phyloP scores from a whole-genome alignment of 768 basidiomycete species.

The Russula brevipes region DNA sequence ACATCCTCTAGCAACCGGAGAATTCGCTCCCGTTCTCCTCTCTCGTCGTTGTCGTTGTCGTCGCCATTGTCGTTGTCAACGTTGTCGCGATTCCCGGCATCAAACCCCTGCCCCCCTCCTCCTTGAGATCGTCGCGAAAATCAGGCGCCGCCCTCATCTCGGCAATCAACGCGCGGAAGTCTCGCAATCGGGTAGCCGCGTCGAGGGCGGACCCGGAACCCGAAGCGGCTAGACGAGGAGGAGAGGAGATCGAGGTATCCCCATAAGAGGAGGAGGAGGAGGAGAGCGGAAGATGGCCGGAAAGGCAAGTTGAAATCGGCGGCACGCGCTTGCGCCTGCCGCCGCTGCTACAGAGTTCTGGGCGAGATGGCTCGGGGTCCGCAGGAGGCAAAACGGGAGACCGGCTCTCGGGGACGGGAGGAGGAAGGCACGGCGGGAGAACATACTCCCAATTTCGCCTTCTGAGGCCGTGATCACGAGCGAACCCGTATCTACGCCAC shows the following conservation, averaged over 20 bases:
- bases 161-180: constrained; percentile 10
- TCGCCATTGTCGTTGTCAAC: neutral
- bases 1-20: constrained; percentile 18
- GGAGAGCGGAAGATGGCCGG: neutral
- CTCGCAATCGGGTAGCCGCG: constrained; percentile 10
- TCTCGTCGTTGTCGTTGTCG: neutral
- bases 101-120: neutral
- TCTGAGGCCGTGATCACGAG: neutral
- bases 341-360: no score
- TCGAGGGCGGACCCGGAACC: neutral
- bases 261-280: no score
- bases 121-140: neutral
- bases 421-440: no score
- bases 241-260: neutral
- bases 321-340: no score
- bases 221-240: neutral
- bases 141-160: constrained; percentile 11
- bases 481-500: neutral
- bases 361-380: no score
- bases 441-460: neutral
- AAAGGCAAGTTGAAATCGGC: neutral
- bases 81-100: neutral
- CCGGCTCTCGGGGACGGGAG: no score
- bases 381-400: no score
- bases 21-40: constrained; percentile 2